Evolutionary conservation across 257 asterid species (phyloP), one percentile per base, ranked within the genome.

Genomic region (Solanum chilense): DNA sequence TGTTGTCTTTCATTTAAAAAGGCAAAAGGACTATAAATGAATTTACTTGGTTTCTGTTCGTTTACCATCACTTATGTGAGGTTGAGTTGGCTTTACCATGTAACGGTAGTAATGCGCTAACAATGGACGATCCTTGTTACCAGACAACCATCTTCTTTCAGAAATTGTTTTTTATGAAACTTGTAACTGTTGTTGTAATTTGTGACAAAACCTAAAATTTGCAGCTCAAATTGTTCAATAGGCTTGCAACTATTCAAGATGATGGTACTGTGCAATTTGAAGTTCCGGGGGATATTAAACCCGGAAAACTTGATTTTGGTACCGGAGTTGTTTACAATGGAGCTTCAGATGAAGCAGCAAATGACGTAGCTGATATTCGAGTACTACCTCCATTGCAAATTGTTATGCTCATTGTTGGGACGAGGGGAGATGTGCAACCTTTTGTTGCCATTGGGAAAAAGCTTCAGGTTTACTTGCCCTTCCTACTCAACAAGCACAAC

Each of bases 391-490:
- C 98, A 9, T 90, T 96, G 89, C 96, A 96, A 88, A 96, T 94
- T 84, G 97, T 94, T 89, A 92, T 96, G 95, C 94, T 96, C 87
- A 96, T 96, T 73, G 99, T 96, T 82, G 99, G 99, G 85, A 94
- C 99, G 31, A 90, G 99, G 85, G 99, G 98, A 85, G 99, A 96
- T 86, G 99, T 96, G 56, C 98, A 96, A 86, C 99, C 99, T 41
- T 94, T 96, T 92, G 89, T 94, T 83, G 98, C 98, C 69, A 96
- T 95, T 71, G 99, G 99, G 62, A 95, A 95, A 90, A 90, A 93
- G 80, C 90, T 96, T 88, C 98, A 96, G 96, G 98, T 96, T 86
- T 80, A 47, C 85, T 80, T 47, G 29, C 44, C 85, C 39, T 27
- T 80, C 85, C 68, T 47, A 47, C 44, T 80, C 44, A 80, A 80